Base-by-base conservation (phyloP, 164 flowering plant species). In the Euptelea pleiosperma region DNA sequence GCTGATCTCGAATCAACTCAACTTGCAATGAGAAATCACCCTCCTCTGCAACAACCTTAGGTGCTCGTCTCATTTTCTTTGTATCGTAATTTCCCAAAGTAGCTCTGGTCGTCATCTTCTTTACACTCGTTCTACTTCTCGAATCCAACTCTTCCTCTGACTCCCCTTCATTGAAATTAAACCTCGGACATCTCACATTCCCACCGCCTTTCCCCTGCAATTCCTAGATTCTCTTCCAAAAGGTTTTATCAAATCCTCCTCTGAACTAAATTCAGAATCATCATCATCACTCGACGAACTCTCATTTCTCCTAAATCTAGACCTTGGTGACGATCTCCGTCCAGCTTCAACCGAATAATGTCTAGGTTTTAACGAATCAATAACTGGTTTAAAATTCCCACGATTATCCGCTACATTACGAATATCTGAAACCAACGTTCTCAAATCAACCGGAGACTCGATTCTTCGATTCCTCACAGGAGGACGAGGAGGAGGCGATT, bases 61-160 rank as follows among this genome's bases (percentile, higher is more conserved):
- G 79, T 25, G 60, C 69, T 31, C 82, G 56, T 67, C 72, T 82
- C 12, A 37, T 75, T 4, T n/a, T 73, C 80, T 82, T 93, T 34
- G 71, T 24, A 75, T 90, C 97, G 69, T 78, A 64, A 62, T 85
- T 81, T 50, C 86, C 84, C 73, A 87, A 69, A 30, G 84, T 72
- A 52, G 85, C 96, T 70, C 82, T 79, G 58, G 90, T 79, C 64
- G 75, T 72, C 58, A 71, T 68, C 58, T 69, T 76, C 69, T 61
- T 72, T 22, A 43, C 68, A 51, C 57, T 62, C 18, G 29, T 58
- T 67, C 68, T 69, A 6, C 70, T 65, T 36, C 37, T 62, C 34
- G 11, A 19, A 16, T 26, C 68, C 26, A 36, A 19, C 30, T 62
- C 74, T 51, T 61, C 73, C 25, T 65, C 79, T 0, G 70, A 34